Percentiles rank a stretch among this genome's conserved stretches.
These are phyloP conservation scores for Xylaria sp. DNA, from an alignment of 2,329 filamentous ascomycete species.

Conservation along the genomic window DNA sequence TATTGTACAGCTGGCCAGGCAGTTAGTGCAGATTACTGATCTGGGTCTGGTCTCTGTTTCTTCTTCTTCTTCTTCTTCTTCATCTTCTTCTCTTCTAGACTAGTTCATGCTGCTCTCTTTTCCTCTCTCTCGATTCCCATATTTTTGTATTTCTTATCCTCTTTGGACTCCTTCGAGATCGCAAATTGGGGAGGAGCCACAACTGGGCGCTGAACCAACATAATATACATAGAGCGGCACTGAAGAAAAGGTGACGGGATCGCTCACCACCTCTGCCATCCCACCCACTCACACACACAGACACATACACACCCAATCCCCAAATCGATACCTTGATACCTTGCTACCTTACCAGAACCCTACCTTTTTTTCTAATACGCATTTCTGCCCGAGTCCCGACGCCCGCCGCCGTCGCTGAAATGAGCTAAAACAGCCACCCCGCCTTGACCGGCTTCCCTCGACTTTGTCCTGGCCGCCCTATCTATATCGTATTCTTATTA, in stretches of 20 bases:
- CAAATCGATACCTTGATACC: constrained; percentile 30
- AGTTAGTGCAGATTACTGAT: constrained; percentile 26
- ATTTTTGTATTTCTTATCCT: constrained; percentile 9
- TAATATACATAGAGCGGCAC: neutral
- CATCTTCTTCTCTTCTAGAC: constrained; percentile 14
- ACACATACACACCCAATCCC: constrained; percentile 32
- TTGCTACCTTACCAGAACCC: constrained; percentile 30
- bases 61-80: neutral
- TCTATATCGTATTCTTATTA: constrained; percentile 6
- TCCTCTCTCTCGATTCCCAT: constrained; percentile 12
- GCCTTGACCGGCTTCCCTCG: constrained; percentile 35
- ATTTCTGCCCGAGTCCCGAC: constrained; percentile 36
- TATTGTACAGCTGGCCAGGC: constrained; percentile 16
- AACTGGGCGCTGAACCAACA: neutral
- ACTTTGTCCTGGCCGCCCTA: constrained; percentile 19
- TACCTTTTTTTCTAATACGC: constrained; percentile 21
- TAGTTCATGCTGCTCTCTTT: constrained; percentile 6
- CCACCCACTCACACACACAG: constrained; percentile 15
- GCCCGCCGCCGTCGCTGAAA: constrained; percentile 35
- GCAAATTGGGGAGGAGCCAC: constrained; percentile 2
- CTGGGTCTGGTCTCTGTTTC: constrained; percentile 3
- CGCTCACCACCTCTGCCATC: constrained; percentile 26
- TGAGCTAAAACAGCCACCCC: constrained; percentile 38
- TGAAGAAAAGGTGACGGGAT: constrained; percentile 25
- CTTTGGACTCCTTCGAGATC: constrained; percentile 10